Evolutionary conservation across 1,284 basidiomycete genomes (phyloP).

Genomic region (Dichomitus squalens): DNA sequence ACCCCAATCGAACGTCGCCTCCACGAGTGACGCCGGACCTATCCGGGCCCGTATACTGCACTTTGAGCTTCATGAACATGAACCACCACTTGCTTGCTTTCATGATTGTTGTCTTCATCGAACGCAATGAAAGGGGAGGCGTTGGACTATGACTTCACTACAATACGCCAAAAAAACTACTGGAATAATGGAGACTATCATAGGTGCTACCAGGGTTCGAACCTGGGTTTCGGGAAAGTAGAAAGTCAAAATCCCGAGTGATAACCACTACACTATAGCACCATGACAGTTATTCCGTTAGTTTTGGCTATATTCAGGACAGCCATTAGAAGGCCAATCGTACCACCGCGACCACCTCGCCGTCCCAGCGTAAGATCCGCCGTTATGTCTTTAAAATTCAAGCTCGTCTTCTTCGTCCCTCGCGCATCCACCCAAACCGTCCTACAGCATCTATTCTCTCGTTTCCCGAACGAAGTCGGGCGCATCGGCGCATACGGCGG

Average conservation of each 20-base stretch:
- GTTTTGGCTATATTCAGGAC: not conserved
- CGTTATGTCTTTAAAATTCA: constrained; percentile 20
- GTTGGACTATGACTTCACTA: too few species aligned
- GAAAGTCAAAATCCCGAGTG: constrained; percentile 29
- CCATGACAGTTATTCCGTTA: not conserved
- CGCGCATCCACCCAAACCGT: constrained; percentile 35
- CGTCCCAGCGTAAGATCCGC: not conserved
- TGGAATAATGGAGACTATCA: too few species aligned
- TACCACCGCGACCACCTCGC: not conserved
- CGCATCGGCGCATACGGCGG: constrained; percentile 53
- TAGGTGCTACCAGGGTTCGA: constrained; percentile 33
- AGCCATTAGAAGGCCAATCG: not conserved
- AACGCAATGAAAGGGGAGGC: too few species aligned
- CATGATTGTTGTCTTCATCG: too few species aligned
- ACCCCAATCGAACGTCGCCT: too few species aligned
- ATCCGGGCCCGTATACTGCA: too few species aligned
- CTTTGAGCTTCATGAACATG: too few species aligned
- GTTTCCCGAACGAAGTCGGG: constrained; percentile 46
- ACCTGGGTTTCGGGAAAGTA: constrained; percentile 31
- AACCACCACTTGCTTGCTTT: too few species aligned
- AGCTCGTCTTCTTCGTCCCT: constrained; percentile 39
- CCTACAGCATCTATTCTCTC: constrained; percentile 46
- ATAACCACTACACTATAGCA: constrained; percentile 34
- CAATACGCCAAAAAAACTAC: too few species aligned
- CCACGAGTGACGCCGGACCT: too few species aligned